Evolutionary conservation across 805 yeast species (phyloP), one percentile per base, ranked within the genome.

Genomic region (Monosporozyma yasuniensis): DNA sequence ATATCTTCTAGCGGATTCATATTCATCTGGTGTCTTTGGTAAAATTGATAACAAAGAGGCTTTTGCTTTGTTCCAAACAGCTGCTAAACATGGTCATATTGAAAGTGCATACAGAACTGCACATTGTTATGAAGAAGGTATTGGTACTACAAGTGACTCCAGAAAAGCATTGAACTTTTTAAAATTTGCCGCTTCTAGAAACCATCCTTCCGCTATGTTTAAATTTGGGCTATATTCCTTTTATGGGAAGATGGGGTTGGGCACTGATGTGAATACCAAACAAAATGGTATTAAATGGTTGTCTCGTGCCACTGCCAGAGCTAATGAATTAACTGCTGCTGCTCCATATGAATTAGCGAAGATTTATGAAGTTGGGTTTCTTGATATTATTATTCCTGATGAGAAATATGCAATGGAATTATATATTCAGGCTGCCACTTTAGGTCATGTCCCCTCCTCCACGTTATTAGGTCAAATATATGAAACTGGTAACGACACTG

Each of bases 181-280:
- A 51, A 84, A 84, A 62, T 81, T 81, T 61, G 96, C 98, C 0
- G 95, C 98, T 0, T 77, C 89, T 30, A 84, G 85, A 63, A 88
- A 87, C 61, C 99, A 91, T 66, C 89, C 97, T 0, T 90, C 95
- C n/a, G 96, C 98, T 4, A 88, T 91, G 95, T 85, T 83, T 71
- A 87, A 90, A 64, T 72, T 89, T 55, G 99, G 98, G 3, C 74
- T 87, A 42, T 88, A 90, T 58, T 84, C 88, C 37, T 93, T 84
- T 67, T 79, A 88, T 61, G 81, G 87, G 4, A 75, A 84, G 52
- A 83, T 91, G 91, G 97, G 98, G 0, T 64, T 91, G 32, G 72
- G 83, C 1, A 74, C 76, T 50, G 83, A 79, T 59, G 71, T 81
- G 18, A 80, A 76, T 47, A 82, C 87, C 21, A 85, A 88, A 60